Base-by-base conservation (phyloP, 2,329 filamentous ascomycete species). In the Aspergillus alliaceus region DNA sequence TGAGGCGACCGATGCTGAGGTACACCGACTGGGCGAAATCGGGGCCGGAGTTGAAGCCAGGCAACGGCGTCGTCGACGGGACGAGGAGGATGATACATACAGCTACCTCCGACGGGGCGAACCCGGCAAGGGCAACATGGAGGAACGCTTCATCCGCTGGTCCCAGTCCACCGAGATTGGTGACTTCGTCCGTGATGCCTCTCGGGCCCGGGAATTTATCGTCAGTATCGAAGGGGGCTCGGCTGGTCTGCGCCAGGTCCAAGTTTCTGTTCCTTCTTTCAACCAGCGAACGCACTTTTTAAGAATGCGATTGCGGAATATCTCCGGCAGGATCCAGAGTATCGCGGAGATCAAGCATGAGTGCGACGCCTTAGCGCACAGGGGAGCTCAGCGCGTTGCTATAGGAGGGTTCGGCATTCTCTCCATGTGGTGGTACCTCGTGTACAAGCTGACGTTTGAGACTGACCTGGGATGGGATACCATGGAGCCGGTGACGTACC, bases 131-230 rank as follows among this genome's bases (percentile, higher is more conserved):
- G 49, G 57, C 6, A 60, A 59, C 15, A 35, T 62, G 29, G 60
- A 67, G 15, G 62, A 71, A 22, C 84, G 85, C 53, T 95, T 93
- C 78, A 90, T 96, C 2, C 87, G 91, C 29, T 97, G 93, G 93
- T 92, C 89, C 44, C 86, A 87, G 40, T 90, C 88, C 29, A 96
- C 93, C 1, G 93, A 97, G 71, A 89, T 97, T 31, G 93, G 93
- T 9, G 93, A 96, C 75, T 97, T 97, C 69, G 95, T 97, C 63
- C 86, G 91, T 8, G 93, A 97, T 70, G 92, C 93, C 0, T 90
- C 92, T 0, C 82, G 90, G 3, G 90, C 90, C 0, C 86, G 90
- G 54, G 91, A 96, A 69, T 96, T 97, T 69, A 86, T 89, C 3
- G 86, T 97, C 42, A 85, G 89, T 53, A 90, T 97, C 56, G 89